Evolutionary conservation across 1,139 yeast genomes (phyloP).

Genomic region (Debaryomyces sp.): DNA sequence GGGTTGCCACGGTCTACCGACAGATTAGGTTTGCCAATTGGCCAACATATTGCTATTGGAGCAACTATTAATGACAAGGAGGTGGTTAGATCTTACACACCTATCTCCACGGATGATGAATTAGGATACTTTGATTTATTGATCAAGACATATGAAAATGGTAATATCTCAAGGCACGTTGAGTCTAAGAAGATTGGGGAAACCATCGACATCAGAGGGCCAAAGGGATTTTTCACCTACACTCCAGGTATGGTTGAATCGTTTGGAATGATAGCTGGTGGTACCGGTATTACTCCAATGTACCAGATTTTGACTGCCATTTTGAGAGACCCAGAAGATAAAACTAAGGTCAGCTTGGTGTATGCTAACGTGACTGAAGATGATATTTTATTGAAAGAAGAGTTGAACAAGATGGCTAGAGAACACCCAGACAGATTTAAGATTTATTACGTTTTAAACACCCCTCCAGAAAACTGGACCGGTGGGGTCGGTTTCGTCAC

Average conservation of each 20-base stretch:
- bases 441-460: conserved; percentile 80
- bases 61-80: conserved; percentile 74
- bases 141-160: conserved; percentile 90
- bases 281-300: conserved; percentile 95
- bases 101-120: conserved; percentile 83
- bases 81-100: conserved; percentile 90
- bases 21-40: conserved; percentile 87
- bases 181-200: conserved; percentile 60
- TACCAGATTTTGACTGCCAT: conserved; percentile 79
- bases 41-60: conserved; percentile 85
- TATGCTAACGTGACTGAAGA: conserved; percentile 78
- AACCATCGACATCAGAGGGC: conserved; percentile 67
- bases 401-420: conserved; percentile 66
- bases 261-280: conserved; percentile 90
- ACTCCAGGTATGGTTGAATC: conserved; percentile 78
- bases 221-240: conserved; percentile 90
- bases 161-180: conserved; percentile 81
- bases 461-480: conserved; percentile 53
- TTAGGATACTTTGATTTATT: conserved; percentile 87
- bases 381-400: conserved; percentile 78
- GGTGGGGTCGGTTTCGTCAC: conserved; percentile 68
- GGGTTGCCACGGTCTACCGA: conserved; percentile 78
- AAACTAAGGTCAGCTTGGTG: conserved; percentile 77
- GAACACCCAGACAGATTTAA: conserved; percentile 75
- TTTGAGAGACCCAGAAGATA: conserved; percentile 74